Evolutionary conservation across 768 basidiomycete genomes (phyloP), one percentile per base, ranked within the genome.

Genomic region (Gautieria morchelliformis): DNA sequence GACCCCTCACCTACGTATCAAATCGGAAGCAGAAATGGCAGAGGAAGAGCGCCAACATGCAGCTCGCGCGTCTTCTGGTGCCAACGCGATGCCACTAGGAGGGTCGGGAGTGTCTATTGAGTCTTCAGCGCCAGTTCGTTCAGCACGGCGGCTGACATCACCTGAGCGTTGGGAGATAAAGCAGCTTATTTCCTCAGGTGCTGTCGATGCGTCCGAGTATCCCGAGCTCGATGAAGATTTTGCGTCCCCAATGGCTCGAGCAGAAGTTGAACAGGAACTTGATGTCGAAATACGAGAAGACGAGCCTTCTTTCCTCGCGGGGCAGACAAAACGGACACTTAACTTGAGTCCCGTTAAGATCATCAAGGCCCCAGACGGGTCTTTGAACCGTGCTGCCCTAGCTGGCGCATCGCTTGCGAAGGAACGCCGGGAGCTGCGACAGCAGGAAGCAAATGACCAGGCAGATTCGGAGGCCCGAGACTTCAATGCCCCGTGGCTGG

Each of bases 161-260:
- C 96, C 96, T 1, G 96, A 99, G 70, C 84, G 96, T 30, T 99
- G 96, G 93, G 96, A 99, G 74, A 94, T 99, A 71, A 97, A 98
- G 70, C 96, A 98, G 68, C 82, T 99, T 57, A 96, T 98, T 56
- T 89, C 96, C 0, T 96, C 93, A 32, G 96, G 96, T 44, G 89
- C 85, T 15, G 80, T 97, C 55, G 84, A 85, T 61, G 87, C 94
- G 11, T 87, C 93, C 4, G 96, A 98, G 68, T 95, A 94, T 65
- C 93, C 93, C 2, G 90, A 95, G 32, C 75, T 96, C 52, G 90
- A 94, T 61, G 92, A 93, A 63, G 90, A 93, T 59, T 81, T 87
- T 67, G 79, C 70, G 54, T 85, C 89, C 64, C 84, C 87, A 1
- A 76, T 81, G 65, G 84, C 84, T 20, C 84, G 84, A 48, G 85